Percentiles rank a stretch among this genome's conserved stretches.
Conservation (phyloP, 2,329 filamentous ascomycete genomes). For the Fusarium bulbicola region DNA sequence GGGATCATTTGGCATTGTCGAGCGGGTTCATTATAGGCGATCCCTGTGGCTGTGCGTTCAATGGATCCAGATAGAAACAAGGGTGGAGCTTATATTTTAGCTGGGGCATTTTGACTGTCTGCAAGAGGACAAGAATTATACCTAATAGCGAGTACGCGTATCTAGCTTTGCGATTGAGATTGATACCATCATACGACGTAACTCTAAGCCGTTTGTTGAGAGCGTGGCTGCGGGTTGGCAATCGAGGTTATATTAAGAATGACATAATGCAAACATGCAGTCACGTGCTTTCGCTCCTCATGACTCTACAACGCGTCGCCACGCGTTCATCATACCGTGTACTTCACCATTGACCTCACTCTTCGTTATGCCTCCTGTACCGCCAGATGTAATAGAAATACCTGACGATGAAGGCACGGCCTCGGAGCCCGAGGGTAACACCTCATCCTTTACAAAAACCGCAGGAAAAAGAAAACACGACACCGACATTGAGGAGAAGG, state of each 20-base stretch:
- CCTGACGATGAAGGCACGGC: slow-evolving; percentile 36
- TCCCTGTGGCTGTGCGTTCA: slow-evolving; percentile 26
- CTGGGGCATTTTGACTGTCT: background rate
- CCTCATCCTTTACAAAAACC: slow-evolving; percentile 4
- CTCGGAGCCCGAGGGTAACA: slow-evolving; percentile 32
- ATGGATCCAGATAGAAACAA: background rate
- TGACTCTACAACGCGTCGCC: slow-evolving; percentile 12
- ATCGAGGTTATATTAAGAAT: background rate
- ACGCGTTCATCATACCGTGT: slow-evolving; percentile 18
- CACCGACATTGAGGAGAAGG: slow-evolving; percentile 52
- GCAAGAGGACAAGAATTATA: background rate
- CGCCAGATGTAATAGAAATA: slow-evolving; percentile 40
- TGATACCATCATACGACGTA: background rate
- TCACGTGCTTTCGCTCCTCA: slow-evolving; percentile 41
- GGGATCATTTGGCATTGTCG: background rate
- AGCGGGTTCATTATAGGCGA: background rate
- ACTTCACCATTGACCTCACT: background rate
- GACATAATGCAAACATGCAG: background rate
- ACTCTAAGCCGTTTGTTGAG: background rate
- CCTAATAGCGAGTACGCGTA: background rate
- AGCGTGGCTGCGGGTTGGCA: background rate
- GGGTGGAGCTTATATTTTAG: background rate
- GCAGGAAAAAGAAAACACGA: slow-evolving; percentile 51
- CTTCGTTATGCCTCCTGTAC: slow-evolving; percentile 22
- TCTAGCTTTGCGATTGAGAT: background rate